A percentile compares a stretch with the other conserved stretches of the same genome.
phyloP scores from a whole-genome alignment of 495 filamentous ascomycete species.

The Staphylotrichum tortipilum region DNA sequence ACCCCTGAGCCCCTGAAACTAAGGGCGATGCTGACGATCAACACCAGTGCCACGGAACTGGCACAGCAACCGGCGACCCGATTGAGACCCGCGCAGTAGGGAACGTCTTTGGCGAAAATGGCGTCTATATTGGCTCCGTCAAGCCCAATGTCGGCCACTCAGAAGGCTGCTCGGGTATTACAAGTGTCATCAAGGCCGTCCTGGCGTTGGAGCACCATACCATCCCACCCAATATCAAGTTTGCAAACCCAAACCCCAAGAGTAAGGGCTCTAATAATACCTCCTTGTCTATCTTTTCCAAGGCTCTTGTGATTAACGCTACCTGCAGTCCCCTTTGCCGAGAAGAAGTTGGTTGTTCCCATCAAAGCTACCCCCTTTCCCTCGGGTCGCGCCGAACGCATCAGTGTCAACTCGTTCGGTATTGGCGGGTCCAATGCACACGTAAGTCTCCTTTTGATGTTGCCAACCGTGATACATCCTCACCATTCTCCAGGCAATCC shows the following conservation, averaged over 20 bases:
- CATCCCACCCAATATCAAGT: not conserved
- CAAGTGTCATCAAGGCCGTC: not conserved
- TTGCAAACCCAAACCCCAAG: not conserved
- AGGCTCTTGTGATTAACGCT: too few species aligned
- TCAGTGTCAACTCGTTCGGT: conserved; percentile 45
- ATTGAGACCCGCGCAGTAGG: conserved; percentile 29
- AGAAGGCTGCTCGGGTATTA: not conserved
- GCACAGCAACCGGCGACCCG: conserved; percentile 33
- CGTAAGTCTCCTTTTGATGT: not conserved
- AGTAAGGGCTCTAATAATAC: too few species aligned
- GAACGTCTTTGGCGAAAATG: not conserved
- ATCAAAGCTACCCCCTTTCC: conserved; percentile 20
- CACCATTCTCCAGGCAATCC: not conserved
- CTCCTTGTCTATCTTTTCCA: too few species aligned
- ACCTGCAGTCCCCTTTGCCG: conserved; percentile 2
- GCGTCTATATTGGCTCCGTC: not conserved
- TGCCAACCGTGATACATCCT: not conserved
- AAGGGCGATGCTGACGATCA: too few species aligned
- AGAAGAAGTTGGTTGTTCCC: conserved; percentile 17
- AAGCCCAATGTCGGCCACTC: not conserved
- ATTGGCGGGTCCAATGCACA: conserved; percentile 35
- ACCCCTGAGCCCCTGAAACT: too few species aligned
- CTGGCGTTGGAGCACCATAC: not conserved
- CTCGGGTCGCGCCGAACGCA: conserved; percentile 8
- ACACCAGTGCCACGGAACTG: not conserved